Conservation (phyloP, 495 filamentous ascomycete genomes). For the Penicillium lividum region DNA sequence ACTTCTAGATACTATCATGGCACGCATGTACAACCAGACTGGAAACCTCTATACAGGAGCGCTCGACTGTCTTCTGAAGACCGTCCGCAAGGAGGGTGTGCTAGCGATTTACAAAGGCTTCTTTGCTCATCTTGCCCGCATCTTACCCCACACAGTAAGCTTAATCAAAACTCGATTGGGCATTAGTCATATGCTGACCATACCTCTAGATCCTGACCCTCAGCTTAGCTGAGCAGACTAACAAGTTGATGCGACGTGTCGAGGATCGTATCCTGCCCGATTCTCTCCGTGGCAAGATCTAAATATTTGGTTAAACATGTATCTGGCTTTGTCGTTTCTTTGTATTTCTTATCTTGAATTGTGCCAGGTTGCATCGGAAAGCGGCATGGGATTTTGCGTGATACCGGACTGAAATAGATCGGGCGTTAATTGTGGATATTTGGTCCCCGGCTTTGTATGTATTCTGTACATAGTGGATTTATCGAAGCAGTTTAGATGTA, state of each 20-base stretch:
- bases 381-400: slow-evolving; percentile 5
- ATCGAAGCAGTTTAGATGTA: not conserved
- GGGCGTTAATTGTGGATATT: slow-evolving; percentile 1
- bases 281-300: slow-evolving; percentile 49
- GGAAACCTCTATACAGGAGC: slow-evolving; percentile 92
- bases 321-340: not conserved
- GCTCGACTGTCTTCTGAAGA: slow-evolving; percentile 90
- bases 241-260: slow-evolving; percentile 78
- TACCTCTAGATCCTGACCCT: slow-evolving; percentile 73
- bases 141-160: slow-evolving; percentile 85
- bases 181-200: slow-evolving; percentile 14
- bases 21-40: slow-evolving; percentile 97
- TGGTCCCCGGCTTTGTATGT: not conserved
- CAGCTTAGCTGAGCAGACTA: slow-evolving; percentile 94
- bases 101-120: slow-evolving; percentile 98
- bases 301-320: slow-evolving; percentile 14
- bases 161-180: slow-evolving; percentile 1
- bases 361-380: slow-evolving; percentile 1
- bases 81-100: slow-evolving; percentile 84
- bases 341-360: slow-evolving; percentile 8
- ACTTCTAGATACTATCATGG: slow-evolving; percentile 92
- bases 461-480: slow-evolving; percentile 3
- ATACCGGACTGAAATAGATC: slow-evolving; percentile 8
- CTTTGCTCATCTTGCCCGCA: slow-evolving; percentile 90
- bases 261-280: slow-evolving; percentile 67